phyloP scores from a whole-genome alignment of 371 early-diverging fungal species.

The Lichtheimia corymbifera region DNA sequence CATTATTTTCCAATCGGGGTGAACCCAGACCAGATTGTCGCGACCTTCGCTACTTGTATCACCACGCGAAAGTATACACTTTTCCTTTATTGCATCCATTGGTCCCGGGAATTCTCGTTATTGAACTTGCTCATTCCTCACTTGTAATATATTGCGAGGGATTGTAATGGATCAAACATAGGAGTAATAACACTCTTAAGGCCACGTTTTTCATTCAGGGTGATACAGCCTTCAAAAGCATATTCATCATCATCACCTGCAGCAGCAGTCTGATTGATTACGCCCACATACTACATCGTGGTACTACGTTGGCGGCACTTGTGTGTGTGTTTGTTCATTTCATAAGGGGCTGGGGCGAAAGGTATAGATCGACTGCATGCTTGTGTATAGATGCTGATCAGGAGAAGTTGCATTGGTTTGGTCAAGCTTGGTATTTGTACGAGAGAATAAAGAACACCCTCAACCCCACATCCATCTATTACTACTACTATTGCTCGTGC shows the following conservation, averaged over 20 bases:
- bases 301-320: too few species aligned
- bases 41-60: slow-evolving; percentile 5
- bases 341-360: too few species aligned
- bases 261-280: too few species aligned
- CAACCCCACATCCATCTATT: too few species aligned
- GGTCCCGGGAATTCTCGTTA: not conserved
- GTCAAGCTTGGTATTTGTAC: too few species aligned
- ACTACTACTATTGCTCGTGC: too few species aligned
- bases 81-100: not conserved
- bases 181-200: not conserved
- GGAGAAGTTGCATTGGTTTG: too few species aligned
- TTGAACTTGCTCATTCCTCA: not conserved
- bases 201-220: slow-evolving; percentile 2
- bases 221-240: slow-evolving; percentile 1
- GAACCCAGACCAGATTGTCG: slow-evolving; percentile 14
- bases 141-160: not conserved
- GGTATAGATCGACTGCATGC: too few species aligned
- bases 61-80: slow-evolving; percentile 12
- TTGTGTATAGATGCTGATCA: too few species aligned
- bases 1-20: slow-evolving; percentile 5
- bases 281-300: too few species aligned
- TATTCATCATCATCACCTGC: not conserved
- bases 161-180: not conserved
- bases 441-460: too few species aligned
- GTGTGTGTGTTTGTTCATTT: too few species aligned